Base-by-base conservation (phyloP, 2,329 filamentous ascomycete genomes). In the Amesomyces nigricolor region DNA sequence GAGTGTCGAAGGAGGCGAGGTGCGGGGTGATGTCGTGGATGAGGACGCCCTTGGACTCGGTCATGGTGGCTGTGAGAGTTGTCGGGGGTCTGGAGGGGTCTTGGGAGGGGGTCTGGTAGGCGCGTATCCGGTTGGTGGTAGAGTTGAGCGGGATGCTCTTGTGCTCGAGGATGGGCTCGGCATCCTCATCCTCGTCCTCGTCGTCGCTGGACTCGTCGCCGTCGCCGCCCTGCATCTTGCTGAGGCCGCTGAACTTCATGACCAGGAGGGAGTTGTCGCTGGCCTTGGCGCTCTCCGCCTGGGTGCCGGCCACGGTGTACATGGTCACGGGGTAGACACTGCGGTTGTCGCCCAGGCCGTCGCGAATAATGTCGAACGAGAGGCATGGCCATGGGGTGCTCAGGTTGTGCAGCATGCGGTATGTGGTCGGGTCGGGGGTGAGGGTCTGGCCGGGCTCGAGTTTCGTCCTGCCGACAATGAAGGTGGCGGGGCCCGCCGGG, bases 371-470 rank as follows among this genome's bases (percentile, higher is more conserved):
- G 70, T 97, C 94, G 72, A 96, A 96, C 2, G 92, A 97, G 14
- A 99, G 81, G 70, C 94, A 99, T 3, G 94, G 94, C 94, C 94
- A 99, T 1, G 91, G 91, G 7, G 91, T 91, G 71, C 88, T 94
- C 61, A 99, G 81, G 59, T 85, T 90, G 77, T 99, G 94, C 57
- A 99, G 83, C 91, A 99, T 95, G 70, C 96, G 88, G 76, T 99
- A 99, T 5, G 92, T 92, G n/a, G 88, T 89, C 57, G 89, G 79
- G 72, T 99, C 94, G 13, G 94, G 92, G 3, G 91, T 85, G 54
- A 99, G 81, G 5, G 90, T 91, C 77, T 97, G 91, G 65, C 91
- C 92, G 11, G 90, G 86, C 61, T 90, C 89, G 61, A 97, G 81
- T 75, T 94, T 92, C 71, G 91, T 90, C 66, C 94, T 84, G 61